Evolutionary conservation across 1,139 yeast species (phyloP).

Genomic region (Taphrina flavorubra): DNA sequence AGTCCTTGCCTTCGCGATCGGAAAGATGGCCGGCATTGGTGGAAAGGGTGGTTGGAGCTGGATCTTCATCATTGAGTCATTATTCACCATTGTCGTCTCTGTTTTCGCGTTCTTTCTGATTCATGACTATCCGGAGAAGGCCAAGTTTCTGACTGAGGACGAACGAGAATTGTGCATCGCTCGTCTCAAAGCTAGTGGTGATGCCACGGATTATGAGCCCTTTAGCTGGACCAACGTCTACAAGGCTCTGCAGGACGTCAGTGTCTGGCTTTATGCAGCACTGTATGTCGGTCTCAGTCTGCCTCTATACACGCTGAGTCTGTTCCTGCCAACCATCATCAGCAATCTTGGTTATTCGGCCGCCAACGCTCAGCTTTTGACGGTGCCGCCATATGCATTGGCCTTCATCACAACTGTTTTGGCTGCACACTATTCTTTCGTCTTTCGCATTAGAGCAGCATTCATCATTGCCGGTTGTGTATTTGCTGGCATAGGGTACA

Average conservation of each 20-base stretch:
- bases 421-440: slow-evolving; percentile 51
- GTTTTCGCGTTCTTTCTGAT: slow-evolving; percentile 86
- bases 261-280: slow-evolving; percentile 32
- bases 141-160: slow-evolving; percentile 19
- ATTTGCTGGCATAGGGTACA: slow-evolving; percentile 50
- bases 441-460: slow-evolving; percentile 54
- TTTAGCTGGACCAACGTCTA: slow-evolving; percentile 33
- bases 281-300: slow-evolving; percentile 35
- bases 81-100: slow-evolving; percentile 59
- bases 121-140: slow-evolving; percentile 33
- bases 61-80: slow-evolving; percentile 80
- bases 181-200: slow-evolving; percentile 25
- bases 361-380: slow-evolving; percentile 59
- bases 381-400: slow-evolving; percentile 62
- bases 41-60: slow-evolving; percentile 87
- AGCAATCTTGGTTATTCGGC: slow-evolving; percentile 61
- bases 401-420: slow-evolving; percentile 51
- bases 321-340: slow-evolving; percentile 52
- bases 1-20: slow-evolving; percentile 86
- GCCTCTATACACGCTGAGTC: slow-evolving; percentile 47
- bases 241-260: slow-evolving; percentile 28
- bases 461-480: slow-evolving; percentile 54
- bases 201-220: slow-evolving; percentile 24
- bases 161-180: slow-evolving; percentile 22
- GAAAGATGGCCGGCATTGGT: slow-evolving; percentile 71